Percentiles rank a stretch among this genome's conserved stretches.
Conservation (phyloP, 805 yeast species). For the Yarrowia sp. region DNA sequence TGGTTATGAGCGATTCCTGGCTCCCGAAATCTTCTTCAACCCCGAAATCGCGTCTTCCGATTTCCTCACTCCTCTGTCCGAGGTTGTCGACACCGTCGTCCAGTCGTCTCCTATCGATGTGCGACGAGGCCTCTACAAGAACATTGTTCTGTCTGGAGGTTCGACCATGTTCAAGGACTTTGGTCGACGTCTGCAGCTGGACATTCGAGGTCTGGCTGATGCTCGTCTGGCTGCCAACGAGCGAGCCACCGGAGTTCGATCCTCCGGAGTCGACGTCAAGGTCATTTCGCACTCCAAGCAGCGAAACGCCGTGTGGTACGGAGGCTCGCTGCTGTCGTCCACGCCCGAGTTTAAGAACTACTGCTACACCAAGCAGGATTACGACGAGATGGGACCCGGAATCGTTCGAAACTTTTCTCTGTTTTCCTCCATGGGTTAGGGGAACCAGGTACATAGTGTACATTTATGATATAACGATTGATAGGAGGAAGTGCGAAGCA, state of each 20-base stretch:
- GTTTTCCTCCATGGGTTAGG: constrained; percentile 75
- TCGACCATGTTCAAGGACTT: constrained; percentile 98
- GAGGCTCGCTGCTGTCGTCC: constrained; percentile 95
- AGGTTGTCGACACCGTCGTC: constrained; percentile 92
- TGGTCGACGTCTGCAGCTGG: constrained; percentile 96
- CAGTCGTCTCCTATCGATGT: constrained; percentile 97
- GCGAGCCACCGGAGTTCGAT: constrained; percentile 63
- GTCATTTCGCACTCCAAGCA: constrained; percentile 97
- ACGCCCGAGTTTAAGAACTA: constrained; percentile 94
- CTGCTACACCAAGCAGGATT: constrained; percentile 95
- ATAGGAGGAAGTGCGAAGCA: not conserved
- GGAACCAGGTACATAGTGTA: not conserved
- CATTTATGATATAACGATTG: constrained; percentile 20
- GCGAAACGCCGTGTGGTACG: constrained; percentile 99
- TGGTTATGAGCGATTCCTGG: constrained; percentile 95
- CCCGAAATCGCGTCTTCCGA: constrained; percentile 97
- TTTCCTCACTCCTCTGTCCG: constrained; percentile 92
- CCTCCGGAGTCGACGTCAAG: constrained; percentile 94
- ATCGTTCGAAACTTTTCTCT: constrained; percentile 96
- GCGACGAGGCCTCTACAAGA: constrained; percentile 91
- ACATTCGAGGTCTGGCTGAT: constrained; percentile 79
- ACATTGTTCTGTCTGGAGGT: constrained; percentile 95
- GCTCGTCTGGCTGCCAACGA: constrained; percentile 85
- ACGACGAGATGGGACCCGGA: constrained; percentile 96
- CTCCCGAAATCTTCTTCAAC: constrained; percentile 98